Evolutionary conservation across 371 early-diverging fungal genomes (phyloP).

Genomic region (Syncephalastrum sp.): DNA sequence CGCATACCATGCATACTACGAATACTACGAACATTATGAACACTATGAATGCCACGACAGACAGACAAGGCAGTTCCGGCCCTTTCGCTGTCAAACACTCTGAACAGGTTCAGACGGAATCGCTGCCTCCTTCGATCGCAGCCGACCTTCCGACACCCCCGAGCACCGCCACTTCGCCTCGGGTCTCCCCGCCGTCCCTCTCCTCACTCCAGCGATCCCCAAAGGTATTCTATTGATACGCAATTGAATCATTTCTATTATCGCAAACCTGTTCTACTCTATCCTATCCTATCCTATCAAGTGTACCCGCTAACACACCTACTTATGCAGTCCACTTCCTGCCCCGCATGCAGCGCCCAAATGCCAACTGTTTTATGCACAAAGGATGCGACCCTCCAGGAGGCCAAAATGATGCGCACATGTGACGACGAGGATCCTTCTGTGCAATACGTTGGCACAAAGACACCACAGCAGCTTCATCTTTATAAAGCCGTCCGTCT

Average conservation of each 20-base stretch:
- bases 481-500: slow-evolving; percentile 54
- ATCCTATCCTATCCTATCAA: too few species aligned
- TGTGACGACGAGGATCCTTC: slow-evolving; percentile 46
- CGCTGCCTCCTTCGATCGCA: slow-evolving; percentile 14
- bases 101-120: slow-evolving; percentile 1
- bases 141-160: slow-evolving; percentile 21
- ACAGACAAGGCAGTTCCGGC: too few species aligned
- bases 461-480: slow-evolving; percentile 49
- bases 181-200: slow-evolving; percentile 13
- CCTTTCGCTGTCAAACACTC: too few species aligned
- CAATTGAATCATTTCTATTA: neutral
- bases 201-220: slow-evolving; percentile 11
- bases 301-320: too few species aligned
- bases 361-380: slow-evolving; percentile 32
- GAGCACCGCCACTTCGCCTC: slow-evolving; percentile 8
- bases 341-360: slow-evolving; percentile 50
- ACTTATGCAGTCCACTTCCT: slow-evolving; percentile 15
- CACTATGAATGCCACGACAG: too few species aligned
- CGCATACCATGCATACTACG: too few species aligned
- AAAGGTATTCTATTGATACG: slow-evolving; percentile 4
- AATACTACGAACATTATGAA: too few species aligned
- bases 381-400: slow-evolving; percentile 20
- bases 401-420: slow-evolving; percentile 43
- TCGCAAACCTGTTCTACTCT: too few species aligned
- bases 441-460: slow-evolving; percentile 47